Evolutionary conservation across 2,329 filamentous ascomycete genomes (phyloP).

Genomic region (Aspergillus sp.): DNA sequence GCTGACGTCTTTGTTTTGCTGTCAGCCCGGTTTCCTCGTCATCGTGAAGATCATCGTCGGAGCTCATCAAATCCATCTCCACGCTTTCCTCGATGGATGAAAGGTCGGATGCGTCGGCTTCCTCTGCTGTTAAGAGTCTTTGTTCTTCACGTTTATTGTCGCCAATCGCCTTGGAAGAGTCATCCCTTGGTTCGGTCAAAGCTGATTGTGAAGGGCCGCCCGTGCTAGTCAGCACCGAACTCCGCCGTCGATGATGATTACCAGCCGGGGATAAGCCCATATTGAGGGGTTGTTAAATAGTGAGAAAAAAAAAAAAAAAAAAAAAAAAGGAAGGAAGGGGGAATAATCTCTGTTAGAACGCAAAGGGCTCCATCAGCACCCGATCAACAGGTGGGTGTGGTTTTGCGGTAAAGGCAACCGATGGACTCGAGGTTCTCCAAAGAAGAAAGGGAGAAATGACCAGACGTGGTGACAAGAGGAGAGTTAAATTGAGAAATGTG

Average conservation of each 20-base stretch:
- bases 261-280: conserved; percentile 31
- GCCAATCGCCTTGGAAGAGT: conserved; percentile 18
- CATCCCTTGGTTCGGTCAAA: conserved; percentile 30
- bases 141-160: conserved; percentile 31
- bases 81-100: conserved; percentile 44
- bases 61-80: conserved; percentile 55
- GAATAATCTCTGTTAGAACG: not conserved
- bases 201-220: conserved; percentile 47
- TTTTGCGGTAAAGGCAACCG: not conserved
- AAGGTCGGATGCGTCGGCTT: conserved; percentile 35
- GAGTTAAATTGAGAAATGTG: conserved; percentile 1
- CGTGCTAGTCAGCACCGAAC: conserved; percentile 33
- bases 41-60: conserved; percentile 70
- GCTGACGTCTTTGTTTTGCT: conserved; percentile 60
- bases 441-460: not conserved
- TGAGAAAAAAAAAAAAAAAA: not conserved
- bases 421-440: not conserved
- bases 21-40: conserved; percentile 90
- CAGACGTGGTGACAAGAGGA: not conserved
- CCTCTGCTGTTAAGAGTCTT: conserved; percentile 27
- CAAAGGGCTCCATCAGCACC: not conserved
- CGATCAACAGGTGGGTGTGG: not conserved
- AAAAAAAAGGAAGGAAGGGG: not conserved
- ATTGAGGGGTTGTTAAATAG: conserved; percentile 5
- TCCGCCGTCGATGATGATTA: conserved; percentile 35